Evolutionary conservation across 2,329 filamentous ascomycete genomes (phyloP), one percentile per base, ranked within the genome.

Genomic region (Pseudopyrenochaeta lycopersici): DNA sequence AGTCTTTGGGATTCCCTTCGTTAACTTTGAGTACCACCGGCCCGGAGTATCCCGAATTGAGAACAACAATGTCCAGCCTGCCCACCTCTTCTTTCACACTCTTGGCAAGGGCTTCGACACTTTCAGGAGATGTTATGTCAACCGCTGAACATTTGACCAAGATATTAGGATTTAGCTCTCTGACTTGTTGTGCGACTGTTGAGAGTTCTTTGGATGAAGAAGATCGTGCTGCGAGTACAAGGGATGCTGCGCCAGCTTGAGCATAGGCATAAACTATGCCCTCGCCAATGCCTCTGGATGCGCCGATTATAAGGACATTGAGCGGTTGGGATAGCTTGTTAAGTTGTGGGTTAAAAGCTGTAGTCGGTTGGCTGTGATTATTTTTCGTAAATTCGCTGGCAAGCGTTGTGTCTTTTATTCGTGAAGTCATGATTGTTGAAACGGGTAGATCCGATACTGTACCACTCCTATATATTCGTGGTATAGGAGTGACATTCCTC

Each of bases 1-100:
- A 75, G 44, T 75, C 71, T 12, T 62, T 60, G 3, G 73, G 68
- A 4, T 60, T 33, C 6, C 73, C 76, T 14, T 70, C 58, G n/a
- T 68, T 58, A 36, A 77, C 60, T 40, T 72, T 71, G 12, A 71
- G 45, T 1, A 70, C 70, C 1, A 78, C 67, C 1, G 69, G 69
- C 0, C 74, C 75, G 0, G 74, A 71, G 52, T 71, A 75, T 0
- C 75, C 76, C 7, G 74, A 75, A 42, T 78, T 78, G 39, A 71
- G 67, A 41, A 78, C 62, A 2, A 78, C 46, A 38, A 78, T 56
- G 50, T 79, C 75, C 3, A 79, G 54, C 3, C 54, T 63, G 18
- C 64, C 63, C 15, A 68, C 48, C 10, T 63, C 55, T 14, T 63
- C 18, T 43, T 65, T 62, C 1, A 77, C 48, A 0, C 35, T 48